Conservation (phyloP, 2,329 filamentous ascomycete species). For the Fusarium tupiense region DNA sequence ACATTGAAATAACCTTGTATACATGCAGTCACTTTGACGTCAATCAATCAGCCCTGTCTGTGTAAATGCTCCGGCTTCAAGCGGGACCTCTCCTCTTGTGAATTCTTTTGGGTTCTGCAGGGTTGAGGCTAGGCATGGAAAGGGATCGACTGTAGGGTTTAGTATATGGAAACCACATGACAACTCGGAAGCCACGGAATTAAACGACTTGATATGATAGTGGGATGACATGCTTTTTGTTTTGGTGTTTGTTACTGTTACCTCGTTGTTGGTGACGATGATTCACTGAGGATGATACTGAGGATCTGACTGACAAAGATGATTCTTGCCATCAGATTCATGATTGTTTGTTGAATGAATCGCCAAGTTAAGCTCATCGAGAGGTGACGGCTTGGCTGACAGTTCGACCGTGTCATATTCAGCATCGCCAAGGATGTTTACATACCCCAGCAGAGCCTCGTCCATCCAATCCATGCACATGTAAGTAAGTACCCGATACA, state of each 20-base stretch:
- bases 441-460: constrained; percentile 1
- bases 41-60: constrained; percentile 7
- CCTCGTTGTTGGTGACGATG: background rate
- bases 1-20: constrained; percentile 8
- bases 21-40: constrained; percentile 39
- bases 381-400: constrained; percentile 5
- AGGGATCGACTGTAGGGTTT: constrained; percentile 29
- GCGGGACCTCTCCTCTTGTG: background rate
- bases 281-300: background rate
- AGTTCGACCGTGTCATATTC: constrained; percentile 15
- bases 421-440: constrained; percentile 6
- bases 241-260: background rate
- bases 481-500: constrained; percentile 21
- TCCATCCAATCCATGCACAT: background rate
- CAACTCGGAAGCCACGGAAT: constrained; percentile 21
- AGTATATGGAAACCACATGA: constrained; percentile 21
- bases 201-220: background rate
- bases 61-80: constrained; percentile 1
- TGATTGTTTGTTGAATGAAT: background rate
- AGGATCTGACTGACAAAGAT: background rate
- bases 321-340: background rate
- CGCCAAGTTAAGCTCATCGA: background rate
- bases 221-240: constrained; percentile 19
- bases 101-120: background rate
- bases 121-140: background rate